A percentile compares a stretch with the other conserved stretches of the same genome.
Conservation (phyloP, 2,329 filamentous ascomycete species). For the Xylariaceae sp. region DNA sequence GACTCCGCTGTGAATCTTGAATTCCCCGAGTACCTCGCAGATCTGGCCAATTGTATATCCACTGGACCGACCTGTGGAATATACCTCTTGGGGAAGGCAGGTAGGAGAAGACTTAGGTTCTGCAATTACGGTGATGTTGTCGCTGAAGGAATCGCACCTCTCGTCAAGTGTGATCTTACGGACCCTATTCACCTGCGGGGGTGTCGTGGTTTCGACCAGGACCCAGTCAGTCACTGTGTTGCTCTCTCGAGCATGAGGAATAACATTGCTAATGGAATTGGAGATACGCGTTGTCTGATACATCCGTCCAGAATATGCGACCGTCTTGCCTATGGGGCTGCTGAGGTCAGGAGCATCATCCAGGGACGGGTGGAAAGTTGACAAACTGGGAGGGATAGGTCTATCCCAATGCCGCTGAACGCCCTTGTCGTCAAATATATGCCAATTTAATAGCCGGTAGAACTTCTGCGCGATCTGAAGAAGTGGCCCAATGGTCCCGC, state of each 20-base stretch:
- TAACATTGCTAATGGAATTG: neutral
- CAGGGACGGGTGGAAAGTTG: conserved; percentile 13
- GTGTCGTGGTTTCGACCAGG: conserved; percentile 5
- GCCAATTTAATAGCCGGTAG: conserved; percentile 20
- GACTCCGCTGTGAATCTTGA: neutral
- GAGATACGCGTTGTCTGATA: conserved; percentile 10
- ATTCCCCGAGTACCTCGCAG: neutral
- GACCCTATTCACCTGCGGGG: conserved; percentile 8
- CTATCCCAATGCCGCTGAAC: neutral
- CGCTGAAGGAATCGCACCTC: conserved; percentile 7
- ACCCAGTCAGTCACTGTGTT: conserved; percentile 19
- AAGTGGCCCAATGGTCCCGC: conserved; percentile 15
- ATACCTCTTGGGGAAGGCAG: conserved; percentile 1
- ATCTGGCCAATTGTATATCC: conserved; percentile 11
- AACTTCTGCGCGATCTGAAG: conserved; percentile 9
- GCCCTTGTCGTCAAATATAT: conserved; percentile 13
- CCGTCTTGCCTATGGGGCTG: conserved; percentile 2
- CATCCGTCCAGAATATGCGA: conserved; percentile 18
- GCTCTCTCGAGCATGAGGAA: neutral
- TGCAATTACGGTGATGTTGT: conserved; percentile 1
- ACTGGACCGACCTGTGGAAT: conserved; percentile 13
- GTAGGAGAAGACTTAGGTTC: neutral
- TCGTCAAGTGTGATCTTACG: neutral
- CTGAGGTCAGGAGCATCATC: conserved; percentile 4
- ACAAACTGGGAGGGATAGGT: conserved; percentile 1